These are phyloP conservation scores for Cyclotella sp. DNA, from an alignment of 108 stramenopile species.

Conservation along the genomic window DNA sequence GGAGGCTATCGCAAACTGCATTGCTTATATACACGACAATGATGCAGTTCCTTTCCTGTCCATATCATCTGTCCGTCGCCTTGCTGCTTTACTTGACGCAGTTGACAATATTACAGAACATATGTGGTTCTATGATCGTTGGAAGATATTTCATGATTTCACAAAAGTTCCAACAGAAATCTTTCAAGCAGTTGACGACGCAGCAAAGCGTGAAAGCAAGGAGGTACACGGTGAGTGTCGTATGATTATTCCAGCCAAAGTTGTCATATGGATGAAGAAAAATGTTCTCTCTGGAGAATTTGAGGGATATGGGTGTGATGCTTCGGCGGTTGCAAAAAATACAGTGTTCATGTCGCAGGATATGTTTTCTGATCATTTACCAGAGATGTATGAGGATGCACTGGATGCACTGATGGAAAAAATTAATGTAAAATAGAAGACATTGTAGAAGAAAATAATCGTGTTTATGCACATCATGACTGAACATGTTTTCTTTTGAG, in stretches of 20 bases:
- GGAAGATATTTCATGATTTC: slow-evolving; percentile 19
- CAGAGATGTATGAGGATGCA: slow-evolving; percentile 28
- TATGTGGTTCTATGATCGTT: slow-evolving; percentile 20
- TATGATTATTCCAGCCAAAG: slow-evolving; percentile 18
- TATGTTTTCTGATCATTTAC: slow-evolving; percentile 30
- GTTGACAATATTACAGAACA: slow-evolving; percentile 23
- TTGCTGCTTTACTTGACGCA: slow-evolving; percentile 29
- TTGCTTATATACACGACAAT: slow-evolving; percentile 43
- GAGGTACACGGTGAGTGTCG: slow-evolving; percentile 11
- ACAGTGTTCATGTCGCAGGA: slow-evolving; percentile 22
- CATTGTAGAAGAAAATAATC: no score
- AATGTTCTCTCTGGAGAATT: slow-evolving; percentile 7
- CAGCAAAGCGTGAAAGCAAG: not conserved
- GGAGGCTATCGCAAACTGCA: slow-evolving; percentile 38
- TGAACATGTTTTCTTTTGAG: no score
- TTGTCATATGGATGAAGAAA: slow-evolving; percentile 16
- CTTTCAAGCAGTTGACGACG: slow-evolving; percentile 12
- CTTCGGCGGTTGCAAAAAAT: slow-evolving; percentile 9
- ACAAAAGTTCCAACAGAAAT: slow-evolving; percentile 14
- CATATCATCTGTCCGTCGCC: slow-evolving; percentile 35
- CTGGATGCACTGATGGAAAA: slow-evolving; percentile 13
- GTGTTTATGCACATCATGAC: no score
- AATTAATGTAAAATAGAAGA: not conserved
- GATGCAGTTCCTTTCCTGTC: slow-evolving; percentile 59
- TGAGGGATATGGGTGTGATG: slow-evolving; percentile 17